Conservation (phyloP, 2,329 filamentous ascomycete genomes). For the Colletotrichum sp. region DNA sequence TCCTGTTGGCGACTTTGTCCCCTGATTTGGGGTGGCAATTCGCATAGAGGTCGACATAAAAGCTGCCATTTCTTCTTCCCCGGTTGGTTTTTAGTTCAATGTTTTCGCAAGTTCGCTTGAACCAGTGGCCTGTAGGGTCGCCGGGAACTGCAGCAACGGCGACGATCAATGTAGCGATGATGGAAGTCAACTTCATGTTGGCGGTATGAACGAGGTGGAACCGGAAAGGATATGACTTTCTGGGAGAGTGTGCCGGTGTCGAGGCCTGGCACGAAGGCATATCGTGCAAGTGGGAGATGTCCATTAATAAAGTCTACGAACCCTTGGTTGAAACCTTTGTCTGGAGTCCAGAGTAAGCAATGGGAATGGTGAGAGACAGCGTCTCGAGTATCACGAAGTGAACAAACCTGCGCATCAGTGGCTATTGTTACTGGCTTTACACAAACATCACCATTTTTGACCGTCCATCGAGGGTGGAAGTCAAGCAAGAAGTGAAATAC, state of each 20-base stretch:
- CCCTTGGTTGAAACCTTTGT: neutral
- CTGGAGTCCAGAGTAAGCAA: neutral
- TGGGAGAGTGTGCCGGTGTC: neutral
- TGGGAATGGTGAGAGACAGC: neutral
- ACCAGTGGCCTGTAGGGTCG: neutral
- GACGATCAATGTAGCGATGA: neutral
- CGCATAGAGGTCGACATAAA: neutral
- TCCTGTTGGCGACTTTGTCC: neutral
- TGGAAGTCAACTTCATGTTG: neutral
- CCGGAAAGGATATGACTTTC: neutral
- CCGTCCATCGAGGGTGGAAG: rapidly evolving
- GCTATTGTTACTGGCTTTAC: neutral
- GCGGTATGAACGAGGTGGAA: neutral
- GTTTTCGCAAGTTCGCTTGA: neutral
- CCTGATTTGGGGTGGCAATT: neutral
- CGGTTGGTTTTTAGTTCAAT: neutral
- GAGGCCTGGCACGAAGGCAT: neutral
- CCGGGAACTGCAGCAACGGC: neutral
- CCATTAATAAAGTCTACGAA: neutral
- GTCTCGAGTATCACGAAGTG: neutral
- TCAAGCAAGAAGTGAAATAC: neutral
- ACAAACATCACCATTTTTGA: neutral
- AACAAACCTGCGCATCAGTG: neutral
- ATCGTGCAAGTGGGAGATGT: neutral
- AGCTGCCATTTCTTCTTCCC: neutral